phyloP scores from a whole-genome alignment of 192 early-diverging fungal species.

The Linnemannia exigua region DNA sequence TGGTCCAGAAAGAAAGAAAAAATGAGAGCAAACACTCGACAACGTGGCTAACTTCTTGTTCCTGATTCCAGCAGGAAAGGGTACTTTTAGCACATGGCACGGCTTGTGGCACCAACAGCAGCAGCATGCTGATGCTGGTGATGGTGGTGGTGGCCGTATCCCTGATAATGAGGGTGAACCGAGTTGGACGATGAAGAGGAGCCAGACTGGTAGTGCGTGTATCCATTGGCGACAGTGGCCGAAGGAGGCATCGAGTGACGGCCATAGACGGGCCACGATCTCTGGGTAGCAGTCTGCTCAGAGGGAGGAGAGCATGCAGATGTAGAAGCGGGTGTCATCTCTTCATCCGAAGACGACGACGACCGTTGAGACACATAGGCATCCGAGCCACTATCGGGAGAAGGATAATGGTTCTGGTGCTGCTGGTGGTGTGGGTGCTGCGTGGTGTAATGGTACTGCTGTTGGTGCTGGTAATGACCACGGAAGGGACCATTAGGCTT shows the following conservation, averaged over 20 bases:
- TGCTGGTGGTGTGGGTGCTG: slow-evolving; percentile 5
- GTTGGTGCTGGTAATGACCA: slow-evolving; percentile 14
- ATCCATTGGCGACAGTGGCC: neutral
- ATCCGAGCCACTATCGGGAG: slow-evolving; percentile 25
- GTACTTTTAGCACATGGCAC: slow-evolving; percentile 41
- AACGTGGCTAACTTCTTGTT: neutral
- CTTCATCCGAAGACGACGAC: slow-evolving; percentile 14
- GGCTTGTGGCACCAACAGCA: slow-evolving; percentile 13
- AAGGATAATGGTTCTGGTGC: slow-evolving; percentile 35
- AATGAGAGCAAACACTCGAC: neutral
- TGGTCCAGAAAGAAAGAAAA: neutral
- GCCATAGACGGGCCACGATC: slow-evolving; percentile 19
- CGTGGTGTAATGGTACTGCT: neutral
- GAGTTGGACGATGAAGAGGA: neutral
- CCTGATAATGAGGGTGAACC: slow-evolving; percentile 14
- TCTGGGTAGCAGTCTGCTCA: slow-evolving; percentile 13
- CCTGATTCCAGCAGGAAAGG: neutral
- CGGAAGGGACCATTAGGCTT: neutral
- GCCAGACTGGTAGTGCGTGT: slow-evolving; percentile 1
- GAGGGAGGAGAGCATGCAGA: slow-evolving; percentile 11
- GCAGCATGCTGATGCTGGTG: neutral
- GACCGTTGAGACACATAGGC: neutral
- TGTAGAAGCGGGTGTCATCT: slow-evolving; percentile 9
- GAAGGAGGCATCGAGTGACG: slow-evolving; percentile 37
- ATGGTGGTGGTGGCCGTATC: slow-evolving; percentile 1